phyloP scores from a whole-genome alignment of 108 stramenopile species.

The Mayamaea pseudoterrestris region DNA sequence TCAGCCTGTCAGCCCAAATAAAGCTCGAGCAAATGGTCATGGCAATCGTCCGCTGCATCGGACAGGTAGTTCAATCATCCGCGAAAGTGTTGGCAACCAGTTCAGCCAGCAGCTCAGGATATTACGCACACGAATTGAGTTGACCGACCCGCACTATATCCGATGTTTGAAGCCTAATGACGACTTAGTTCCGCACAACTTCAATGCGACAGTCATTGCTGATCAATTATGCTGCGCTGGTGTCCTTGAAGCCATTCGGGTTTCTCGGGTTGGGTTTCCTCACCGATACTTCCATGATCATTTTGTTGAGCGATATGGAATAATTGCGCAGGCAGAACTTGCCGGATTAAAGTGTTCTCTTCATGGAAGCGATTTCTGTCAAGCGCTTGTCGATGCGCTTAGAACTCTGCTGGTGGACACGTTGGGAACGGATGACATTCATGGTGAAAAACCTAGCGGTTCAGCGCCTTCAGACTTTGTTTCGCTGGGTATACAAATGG shows the following conservation, averaged over 20 bases:
- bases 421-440: neutral
- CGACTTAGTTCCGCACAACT: constrained; percentile 50
- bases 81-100: constrained; percentile 59
- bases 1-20: neutral
- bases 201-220: constrained; percentile 62
- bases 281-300: constrained; percentile 82
- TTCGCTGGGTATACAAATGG: constrained; percentile 72
- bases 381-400: neutral
- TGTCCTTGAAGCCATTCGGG: constrained; percentile 96
- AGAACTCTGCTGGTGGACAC: neutral
- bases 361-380: neutral
- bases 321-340: constrained; percentile 16
- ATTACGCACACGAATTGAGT: constrained; percentile 79
- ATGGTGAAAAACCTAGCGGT: neutral
- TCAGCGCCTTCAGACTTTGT: neutral
- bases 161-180: constrained; percentile 99
- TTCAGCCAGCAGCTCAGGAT: constrained; percentile 82
- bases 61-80: constrained; percentile 21
- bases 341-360: neutral
- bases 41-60: constrained; percentile 14
- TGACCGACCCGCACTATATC: constrained; percentile 95
- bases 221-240: constrained; percentile 96
- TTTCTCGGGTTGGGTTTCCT: constrained; percentile 96
- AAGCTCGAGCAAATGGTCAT: neutral
- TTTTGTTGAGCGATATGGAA: constrained; percentile 69